phyloP scores from a whole-genome alignment of 257 asterid genomes.

The Fraxinus anomala region DNA sequence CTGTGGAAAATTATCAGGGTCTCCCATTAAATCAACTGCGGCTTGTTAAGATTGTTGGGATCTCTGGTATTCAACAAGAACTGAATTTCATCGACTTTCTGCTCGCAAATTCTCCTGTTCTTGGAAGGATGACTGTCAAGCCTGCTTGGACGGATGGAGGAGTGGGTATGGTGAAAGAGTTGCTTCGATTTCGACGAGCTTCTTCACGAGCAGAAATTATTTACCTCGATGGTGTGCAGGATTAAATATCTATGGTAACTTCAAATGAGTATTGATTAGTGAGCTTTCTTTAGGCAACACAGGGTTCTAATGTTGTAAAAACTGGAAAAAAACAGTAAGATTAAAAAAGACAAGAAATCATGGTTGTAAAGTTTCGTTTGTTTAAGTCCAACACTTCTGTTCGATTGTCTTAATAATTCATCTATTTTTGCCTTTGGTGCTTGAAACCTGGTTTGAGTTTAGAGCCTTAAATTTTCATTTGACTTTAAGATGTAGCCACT shows the following conservation, averaged over 20 bases:
- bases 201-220: constrained; percentile 70
- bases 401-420: too few relatives aligned
- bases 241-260: not conserved
- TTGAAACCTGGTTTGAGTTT: not conserved
- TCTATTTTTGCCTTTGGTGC: not conserved
- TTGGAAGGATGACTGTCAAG: constrained; percentile 79
- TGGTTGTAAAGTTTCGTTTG: not conserved
- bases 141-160: constrained; percentile 65
- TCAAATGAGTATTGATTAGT: not conserved
- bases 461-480: too few relatives aligned
- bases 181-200: constrained; percentile 82
- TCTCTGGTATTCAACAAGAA: constrained; percentile 64
- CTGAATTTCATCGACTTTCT: constrained; percentile 70
- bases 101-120: constrained; percentile 70
- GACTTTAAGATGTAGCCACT: too few relatives aligned
- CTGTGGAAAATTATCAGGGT: constrained; percentile 40
- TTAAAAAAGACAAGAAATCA: not conserved
- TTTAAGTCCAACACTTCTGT: too few relatives aligned
- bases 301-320: not conserved
- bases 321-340: not conserved
- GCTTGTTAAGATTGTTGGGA: constrained; percentile 66
- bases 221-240: constrained; percentile 39
- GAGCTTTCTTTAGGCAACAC: not conserved
- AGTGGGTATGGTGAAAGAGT: constrained; percentile 74
- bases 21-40: constrained; percentile 54